These are phyloP conservation scores for Blastobotrys attinorum DNA, from an alignment of 805 yeast species.

Conservation along the genomic window DNA sequence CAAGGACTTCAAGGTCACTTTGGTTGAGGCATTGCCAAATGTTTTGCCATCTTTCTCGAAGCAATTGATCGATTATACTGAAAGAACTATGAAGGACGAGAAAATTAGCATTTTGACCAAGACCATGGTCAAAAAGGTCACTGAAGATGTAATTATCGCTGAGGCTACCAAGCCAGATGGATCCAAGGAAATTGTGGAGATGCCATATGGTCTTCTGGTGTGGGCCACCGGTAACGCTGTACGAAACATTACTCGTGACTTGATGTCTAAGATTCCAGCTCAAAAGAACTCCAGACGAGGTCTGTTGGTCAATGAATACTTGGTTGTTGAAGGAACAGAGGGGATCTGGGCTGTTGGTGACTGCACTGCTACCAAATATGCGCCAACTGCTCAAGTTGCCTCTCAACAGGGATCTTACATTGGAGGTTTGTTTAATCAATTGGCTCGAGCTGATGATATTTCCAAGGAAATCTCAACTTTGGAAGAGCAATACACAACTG, in stretches of 20 bases:
- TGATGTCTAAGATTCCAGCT: conserved; percentile 56
- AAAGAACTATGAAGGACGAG: conserved; percentile 58
- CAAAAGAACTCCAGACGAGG: conserved; percentile 88
- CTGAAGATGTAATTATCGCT: conserved; percentile 61
- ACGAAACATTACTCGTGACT: conserved; percentile 60
- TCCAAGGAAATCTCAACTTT: conserved; percentile 33
- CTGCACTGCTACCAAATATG: conserved; percentile 80
- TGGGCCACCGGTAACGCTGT: conserved; percentile 98
- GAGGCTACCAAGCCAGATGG: conserved; percentile 63
- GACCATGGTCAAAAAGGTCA: conserved; percentile 85
- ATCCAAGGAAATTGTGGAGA: conserved; percentile 45
- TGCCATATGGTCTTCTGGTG: conserved; percentile 88
- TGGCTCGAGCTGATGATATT: conserved; percentile 30
- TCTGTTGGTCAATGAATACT: conserved; percentile 70
- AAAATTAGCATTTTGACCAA: conserved; percentile 70
- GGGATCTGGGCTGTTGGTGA: conserved; percentile 90
- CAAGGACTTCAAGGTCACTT: conserved; percentile 70
- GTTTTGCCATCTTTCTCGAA: conserved; percentile 51
- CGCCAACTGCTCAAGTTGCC: conserved; percentile 98
- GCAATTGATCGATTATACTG: conserved; percentile 56
- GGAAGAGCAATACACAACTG: conserved; percentile 29
- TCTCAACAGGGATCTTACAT: conserved; percentile 86
- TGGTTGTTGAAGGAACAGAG: conserved; percentile 73
- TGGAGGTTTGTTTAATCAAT: conserved; percentile 59
- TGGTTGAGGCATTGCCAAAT: conserved; percentile 87